Evolutionary conservation across 2,329 filamentous ascomycete species (phyloP), one percentile per base, ranked within the genome.

Genomic region (Fragosphaeria purpurea): DNA sequence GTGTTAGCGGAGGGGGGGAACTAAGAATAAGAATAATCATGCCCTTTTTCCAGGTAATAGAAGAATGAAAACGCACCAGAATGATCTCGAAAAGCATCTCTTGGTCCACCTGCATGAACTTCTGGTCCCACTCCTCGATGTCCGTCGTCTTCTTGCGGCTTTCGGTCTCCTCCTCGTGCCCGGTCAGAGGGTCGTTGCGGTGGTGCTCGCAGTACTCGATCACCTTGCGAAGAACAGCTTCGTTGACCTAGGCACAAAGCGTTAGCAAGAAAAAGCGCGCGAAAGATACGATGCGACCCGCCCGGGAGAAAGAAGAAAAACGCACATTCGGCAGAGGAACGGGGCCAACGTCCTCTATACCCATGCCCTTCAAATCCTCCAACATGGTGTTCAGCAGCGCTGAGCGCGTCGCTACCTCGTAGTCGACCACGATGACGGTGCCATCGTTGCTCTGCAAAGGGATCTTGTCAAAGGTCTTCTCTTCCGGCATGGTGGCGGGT

Each of bases 1-100:
- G 12, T 39, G 54, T 56, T 54, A 41, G 44, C 48, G 22, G 22
- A 22, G 22, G 22, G 22, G 22, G 22, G 22, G 3, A 22, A 22
- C 22, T 22, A n/a, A n/a, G 22, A 22, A 22, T n/a, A n/a, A n/a
- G n/a, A 22, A 22, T 3, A 22, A 22, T 22, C 22, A 22, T 22
- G 2, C 22, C 22, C 22, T 2, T 22, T 22, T 22, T 22, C 3
- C 22, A 22, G 22, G 22, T 22, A 22, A 39, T 40, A 35, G n/a
- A 41, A 32, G 3, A 37, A 41, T 38, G 34, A n/a, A 44, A 32
- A 75, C 84, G 53, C 78, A 93, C 88, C 32, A 98, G 78, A 60
- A 98, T 98, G 64, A 98, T 97, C 75, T 98, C 93, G 60, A 98
- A 98, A 2, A 98, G 80, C 93, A 98, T 97, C 72, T 98, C 93